phyloP scores from a whole-genome alignment of 208 protist genomes.

The Acanthamoeba sp. region DNA sequence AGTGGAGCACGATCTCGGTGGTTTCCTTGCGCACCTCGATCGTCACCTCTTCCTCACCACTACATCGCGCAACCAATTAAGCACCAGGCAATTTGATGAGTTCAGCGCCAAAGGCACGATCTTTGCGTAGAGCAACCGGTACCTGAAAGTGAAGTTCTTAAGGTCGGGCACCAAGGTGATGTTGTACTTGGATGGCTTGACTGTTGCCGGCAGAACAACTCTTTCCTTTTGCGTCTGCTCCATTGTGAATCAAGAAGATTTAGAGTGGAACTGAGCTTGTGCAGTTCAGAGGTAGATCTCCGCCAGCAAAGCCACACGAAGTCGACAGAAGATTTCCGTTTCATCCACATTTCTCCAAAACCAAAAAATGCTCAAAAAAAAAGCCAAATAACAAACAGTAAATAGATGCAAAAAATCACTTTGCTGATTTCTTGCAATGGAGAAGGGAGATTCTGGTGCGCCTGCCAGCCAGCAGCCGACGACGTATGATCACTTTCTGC shows the following conservation, averaged over 20 bases:
- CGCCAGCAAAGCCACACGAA: neutral
- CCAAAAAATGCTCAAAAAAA: neutral
- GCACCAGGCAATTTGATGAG: no score
- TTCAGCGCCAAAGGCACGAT: neutral
- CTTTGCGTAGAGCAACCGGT: neutral
- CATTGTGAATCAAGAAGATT: neutral
- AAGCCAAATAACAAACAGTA: neutral
- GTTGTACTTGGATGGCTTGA: conserved; percentile 85
- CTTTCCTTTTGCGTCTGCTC: conserved; percentile 47
- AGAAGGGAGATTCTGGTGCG: neutral
- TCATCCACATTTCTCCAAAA: neutral
- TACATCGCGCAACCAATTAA: no score
- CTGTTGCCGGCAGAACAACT: conserved; percentile 84
- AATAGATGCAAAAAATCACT: neutral
- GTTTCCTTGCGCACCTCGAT: conserved; percentile 75
- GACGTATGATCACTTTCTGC: conserved; percentile 42
- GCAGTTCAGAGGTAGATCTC: neutral
- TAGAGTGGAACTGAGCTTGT: no score
- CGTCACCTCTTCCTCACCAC: conserved; percentile 49
- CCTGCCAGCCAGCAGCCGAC: conserved; percentile 11
- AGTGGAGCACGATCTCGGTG: conserved; percentile 79
- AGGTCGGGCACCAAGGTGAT: conserved; percentile 86
- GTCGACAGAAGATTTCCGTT: neutral
- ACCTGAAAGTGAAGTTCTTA: conserved; percentile 65
- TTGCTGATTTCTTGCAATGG: neutral